Conservation (phyloP, 768 basidiomycete genomes). For the Tylopilus subfusipes region DNA sequence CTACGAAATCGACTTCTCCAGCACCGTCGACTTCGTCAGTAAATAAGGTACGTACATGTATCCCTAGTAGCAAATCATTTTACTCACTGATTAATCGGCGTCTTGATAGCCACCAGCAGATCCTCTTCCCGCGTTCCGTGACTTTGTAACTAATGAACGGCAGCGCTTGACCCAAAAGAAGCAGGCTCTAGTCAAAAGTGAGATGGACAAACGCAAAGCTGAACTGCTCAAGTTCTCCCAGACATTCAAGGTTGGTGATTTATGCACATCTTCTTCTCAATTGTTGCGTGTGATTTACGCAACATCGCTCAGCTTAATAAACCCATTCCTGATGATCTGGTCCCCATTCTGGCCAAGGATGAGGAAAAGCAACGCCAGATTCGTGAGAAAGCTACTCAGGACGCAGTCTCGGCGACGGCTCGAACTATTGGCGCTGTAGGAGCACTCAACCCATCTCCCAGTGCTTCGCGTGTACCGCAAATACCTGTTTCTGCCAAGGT, state of each 20-base stretch:
- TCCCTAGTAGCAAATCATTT: neutral
- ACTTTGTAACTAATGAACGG: constrained; percentile 90
- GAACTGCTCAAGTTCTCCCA: constrained; percentile 92
- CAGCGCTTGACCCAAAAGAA: constrained; percentile 88
- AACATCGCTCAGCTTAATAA: constrained; percentile 67
- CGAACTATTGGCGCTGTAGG: constrained; percentile 62
- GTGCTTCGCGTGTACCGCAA: constrained; percentile 43
- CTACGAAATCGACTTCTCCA: constrained; percentile 63
- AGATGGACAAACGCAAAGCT: constrained; percentile 92
- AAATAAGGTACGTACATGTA: constrained; percentile 46
- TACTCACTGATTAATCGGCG: constrained; percentile 8
- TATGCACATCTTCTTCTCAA: neutral
- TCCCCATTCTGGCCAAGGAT: constrained; percentile 90
- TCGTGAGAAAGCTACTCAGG: constrained; percentile 67
- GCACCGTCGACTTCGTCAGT: constrained; percentile 44
- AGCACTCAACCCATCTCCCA: constrained; percentile 40
- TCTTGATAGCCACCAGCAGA: constrained; percentile 60
- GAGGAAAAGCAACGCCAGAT: constrained; percentile 86
- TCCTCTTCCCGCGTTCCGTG: constrained; percentile 80
- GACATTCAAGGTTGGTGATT: constrained; percentile 77
- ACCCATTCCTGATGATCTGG: constrained; percentile 92
- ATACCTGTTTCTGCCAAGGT: constrained; percentile 30
- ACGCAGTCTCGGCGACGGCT: constrained; percentile 63
- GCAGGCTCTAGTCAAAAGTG: constrained; percentile 82
- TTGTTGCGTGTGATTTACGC: neutral